Percentiles rank a stretch among this genome's conserved stretches.
phyloP scores from a whole-genome alignment of 352 stramenopile species.

The Phytopythium cucurbitacearum region DNA sequence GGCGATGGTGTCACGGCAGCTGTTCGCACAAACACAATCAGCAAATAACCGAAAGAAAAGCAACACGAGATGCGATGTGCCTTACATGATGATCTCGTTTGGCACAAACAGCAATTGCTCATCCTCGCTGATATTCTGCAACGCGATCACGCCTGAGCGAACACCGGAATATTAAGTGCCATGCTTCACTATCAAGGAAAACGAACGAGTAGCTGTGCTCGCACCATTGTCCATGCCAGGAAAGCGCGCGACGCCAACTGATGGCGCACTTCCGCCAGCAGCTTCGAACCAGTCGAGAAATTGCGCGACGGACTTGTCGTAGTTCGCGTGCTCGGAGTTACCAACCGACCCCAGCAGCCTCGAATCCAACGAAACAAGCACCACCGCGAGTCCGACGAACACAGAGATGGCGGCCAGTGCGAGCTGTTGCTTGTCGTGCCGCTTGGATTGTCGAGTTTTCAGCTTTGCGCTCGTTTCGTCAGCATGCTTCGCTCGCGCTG shows the following conservation, averaged over 20 bases:
- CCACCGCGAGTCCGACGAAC: too few relatives aligned
- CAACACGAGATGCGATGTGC: not conserved
- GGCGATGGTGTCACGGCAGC: slow-evolving; percentile 36
- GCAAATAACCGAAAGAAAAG: not conserved
- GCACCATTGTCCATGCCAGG: slow-evolving; percentile 31
- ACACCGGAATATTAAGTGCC: too few relatives aligned
- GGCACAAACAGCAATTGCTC: slow-evolving; percentile 40
- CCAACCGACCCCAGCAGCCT: too few relatives aligned
- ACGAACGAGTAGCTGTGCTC: too few relatives aligned
- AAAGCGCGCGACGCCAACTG: slow-evolving; percentile 24
- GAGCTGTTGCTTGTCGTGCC: too few relatives aligned
- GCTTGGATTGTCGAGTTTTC: too few relatives aligned
- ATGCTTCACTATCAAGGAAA: too few relatives aligned
- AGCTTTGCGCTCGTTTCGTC: too few relatives aligned
- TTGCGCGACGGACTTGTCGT: not conserved
- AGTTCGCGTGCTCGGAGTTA: not conserved
- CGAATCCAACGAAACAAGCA: too few relatives aligned
- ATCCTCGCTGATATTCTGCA: slow-evolving; percentile 18
- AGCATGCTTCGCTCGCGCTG: too few relatives aligned
- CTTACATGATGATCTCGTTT: slow-evolving; percentile 39
- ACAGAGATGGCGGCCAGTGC: too few relatives aligned
- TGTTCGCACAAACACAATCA: slow-evolving; percentile 6
- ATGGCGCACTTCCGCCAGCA: slow-evolving; percentile 20
- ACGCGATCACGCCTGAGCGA: slow-evolving; percentile 22
- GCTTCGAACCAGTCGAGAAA: slow-evolving; percentile 48